Conservation (phyloP, 2,329 filamentous ascomycete genomes). For the Arthrobotrys entomopaga region DNA sequence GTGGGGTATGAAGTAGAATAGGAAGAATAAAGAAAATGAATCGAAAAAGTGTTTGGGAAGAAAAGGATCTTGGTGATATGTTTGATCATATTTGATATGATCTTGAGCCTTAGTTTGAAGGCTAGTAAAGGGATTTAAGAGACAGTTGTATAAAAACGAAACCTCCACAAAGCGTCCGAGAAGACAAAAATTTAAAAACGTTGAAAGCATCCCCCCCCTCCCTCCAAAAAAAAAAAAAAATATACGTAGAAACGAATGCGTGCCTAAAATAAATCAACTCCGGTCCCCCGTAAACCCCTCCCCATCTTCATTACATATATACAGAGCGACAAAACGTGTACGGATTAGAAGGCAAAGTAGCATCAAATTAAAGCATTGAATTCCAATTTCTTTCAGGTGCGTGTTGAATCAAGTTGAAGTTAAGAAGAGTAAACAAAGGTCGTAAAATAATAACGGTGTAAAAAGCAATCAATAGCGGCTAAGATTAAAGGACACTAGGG, state of each 20-base stretch:
- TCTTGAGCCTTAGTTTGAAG: background rate
- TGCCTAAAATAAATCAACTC: slow-evolving; percentile 46
- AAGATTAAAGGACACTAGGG: slow-evolving; percentile 10
- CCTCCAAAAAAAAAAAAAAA: slow-evolving; percentile 8
- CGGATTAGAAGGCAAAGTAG: slow-evolving; percentile 10
- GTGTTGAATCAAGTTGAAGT: slow-evolving; percentile 28
- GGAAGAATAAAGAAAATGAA: slow-evolving; percentile 1
- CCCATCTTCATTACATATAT: slow-evolving; percentile 53
- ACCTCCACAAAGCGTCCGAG: slow-evolving; percentile 5
- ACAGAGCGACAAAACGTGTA: slow-evolving; percentile 26
- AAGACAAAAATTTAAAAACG: slow-evolving; percentile 9
- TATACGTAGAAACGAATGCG: slow-evolving; percentile 35
- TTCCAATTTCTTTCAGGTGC: slow-evolving; percentile 37
- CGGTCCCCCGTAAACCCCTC: slow-evolving; percentile 32
- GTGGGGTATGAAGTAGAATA: slow-evolving; percentile 3
- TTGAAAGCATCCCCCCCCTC: slow-evolving; percentile 3
- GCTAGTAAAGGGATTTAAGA: slow-evolving; percentile 5
- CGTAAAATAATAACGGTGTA: slow-evolving; percentile 14
- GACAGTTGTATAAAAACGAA: slow-evolving; percentile 15
- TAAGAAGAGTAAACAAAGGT: slow-evolving; percentile 11
- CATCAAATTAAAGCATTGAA: slow-evolving; percentile 28
- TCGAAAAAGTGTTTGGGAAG: background rate
- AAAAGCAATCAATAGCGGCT: background rate
- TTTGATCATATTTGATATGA: background rate
- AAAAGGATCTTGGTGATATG: slow-evolving; percentile 9